These are phyloP conservation scores for Botrytis fragariae DNA, from an alignment of 2,329 filamentous ascomycete species.

Conservation along the genomic window DNA sequence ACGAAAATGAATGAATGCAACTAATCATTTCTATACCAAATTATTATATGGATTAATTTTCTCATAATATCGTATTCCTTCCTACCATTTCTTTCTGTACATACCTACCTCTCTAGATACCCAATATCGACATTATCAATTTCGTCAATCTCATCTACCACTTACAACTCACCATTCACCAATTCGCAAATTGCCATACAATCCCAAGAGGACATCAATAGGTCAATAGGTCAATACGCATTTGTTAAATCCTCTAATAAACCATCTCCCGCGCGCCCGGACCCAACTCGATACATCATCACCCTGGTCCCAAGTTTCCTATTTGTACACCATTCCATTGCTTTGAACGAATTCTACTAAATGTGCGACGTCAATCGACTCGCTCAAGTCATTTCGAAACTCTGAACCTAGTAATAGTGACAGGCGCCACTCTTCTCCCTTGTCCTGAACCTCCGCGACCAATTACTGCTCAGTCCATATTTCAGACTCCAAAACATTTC, in stretches of 20 bases:
- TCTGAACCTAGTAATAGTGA: slow-evolving; percentile 28
- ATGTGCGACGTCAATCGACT: slow-evolving; percentile 37
- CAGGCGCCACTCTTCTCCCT: slow-evolving; percentile 26
- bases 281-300: slow-evolving; percentile 18
- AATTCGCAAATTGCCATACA: not conserved
- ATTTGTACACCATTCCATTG: slow-evolving; percentile 23
- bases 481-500: slow-evolving; percentile 24
- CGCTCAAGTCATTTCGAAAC: slow-evolving; percentile 35
- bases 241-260: not conserved
- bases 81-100: not conserved
- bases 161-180: not conserved
- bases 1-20: slow-evolving; percentile 4
- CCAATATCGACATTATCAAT: not conserved
- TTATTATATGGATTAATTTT: not conserved
- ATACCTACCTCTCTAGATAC: not conserved
- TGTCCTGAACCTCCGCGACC: slow-evolving; percentile 20
- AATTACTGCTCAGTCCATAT: slow-evolving; percentile 23
- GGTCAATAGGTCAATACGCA: not conserved
- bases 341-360: slow-evolving; percentile 28
- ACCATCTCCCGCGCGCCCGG: slow-evolving; percentile 13
- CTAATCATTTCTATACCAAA: not conserved
- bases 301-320: slow-evolving; percentile 16
- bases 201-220: not conserved
- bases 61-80: not conserved
- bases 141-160: not conserved